Evolutionary conservation across 1,284 basidiomycete species (phyloP), one percentile per base, ranked within the genome.

Genomic region (Heterobasidion occidentale): DNA sequence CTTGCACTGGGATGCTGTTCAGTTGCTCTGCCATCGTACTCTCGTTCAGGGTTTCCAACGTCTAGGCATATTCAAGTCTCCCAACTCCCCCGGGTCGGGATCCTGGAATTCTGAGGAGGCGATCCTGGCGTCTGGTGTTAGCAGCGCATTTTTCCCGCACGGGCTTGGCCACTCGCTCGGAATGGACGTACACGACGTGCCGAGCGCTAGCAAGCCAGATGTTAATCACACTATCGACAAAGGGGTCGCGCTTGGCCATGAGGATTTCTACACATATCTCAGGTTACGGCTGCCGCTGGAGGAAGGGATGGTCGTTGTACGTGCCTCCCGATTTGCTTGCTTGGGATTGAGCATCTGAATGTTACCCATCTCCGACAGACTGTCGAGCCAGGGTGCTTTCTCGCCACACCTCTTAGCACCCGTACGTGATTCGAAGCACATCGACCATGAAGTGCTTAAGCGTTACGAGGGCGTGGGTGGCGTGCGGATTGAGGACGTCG

Each of bases 131-230:
- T 85, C 84, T 3, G 92, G 92, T 0, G 71, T 92, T 46, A 86
- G 86, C 58, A 75, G 84, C 1, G 89, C 90, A 0, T 96, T 96
- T 77, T 95, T 91, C 78, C 93, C 93, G 9, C 94, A 96, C 65
- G 94, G 93, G 7, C 75, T 96, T 46, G 91, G 93, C 1, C 94
- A 95, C 68, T 89, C 88, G 19, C 75, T 95, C 45, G 93, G 93
- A 7, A 75, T 95, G 67, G 93, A 96, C 68, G 92, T 94, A 5
- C 92, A 94, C 65, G 94, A 92, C 64, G 88, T 88, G 1, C 88
- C 90, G 1, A 81, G 77, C 49, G 85, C 86, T 19, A 87, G 84
- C 63, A 87, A 84, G 63, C 88, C 89, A 1, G 64, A 60, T 14
- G 68, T 71, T 6, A 86, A 86, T 58, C 63, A 71, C 1, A 79